Base-by-base conservation (phyloP, 78 protist species). In the Thecamonas trahens region DNA sequence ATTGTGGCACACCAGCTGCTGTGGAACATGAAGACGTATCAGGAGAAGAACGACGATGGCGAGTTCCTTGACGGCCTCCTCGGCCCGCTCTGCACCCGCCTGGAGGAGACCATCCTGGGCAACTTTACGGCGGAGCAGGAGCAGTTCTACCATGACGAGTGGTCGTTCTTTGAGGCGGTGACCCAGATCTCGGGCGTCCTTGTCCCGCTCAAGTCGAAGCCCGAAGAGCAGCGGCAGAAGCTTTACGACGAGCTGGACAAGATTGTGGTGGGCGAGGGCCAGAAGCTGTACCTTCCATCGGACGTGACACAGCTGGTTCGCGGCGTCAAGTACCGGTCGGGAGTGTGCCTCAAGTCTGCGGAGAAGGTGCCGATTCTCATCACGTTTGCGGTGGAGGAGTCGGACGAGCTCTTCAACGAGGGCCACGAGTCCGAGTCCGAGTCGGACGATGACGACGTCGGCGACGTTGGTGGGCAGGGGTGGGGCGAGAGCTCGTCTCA, bases 1-100 rank as follows among this genome's bases (percentile, higher is more conserved):
- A 28, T 80, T 8, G 15, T 89, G 4, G 85, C 92, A 1, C 94
- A 91, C 45, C 93, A 89, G 67, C 67, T 91, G 57, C 35, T 91
- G 54, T 91, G 96, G 96, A 76, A 84, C 42, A 47, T 80, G 28
- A 75, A 69, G 32, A 78, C 93, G 63, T 77, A 85, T 76, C 62
- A 75, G 61, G 75, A 62, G 49, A 22, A 59, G 53, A 80, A 80
- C 29, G 76, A 76, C 29, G 69, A 66, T 20, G 63, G 58, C 8
- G 60, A 57, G 45, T 63, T 64, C 38, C 60, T 57, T 15, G 89
- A 83, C 54, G 67, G 77, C 14, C 60, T 50, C 1, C 65, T 61
- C 29, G 71, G 67, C 44, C 34, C 11, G 7, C 67, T 70, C 26
- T 72, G 74, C 34, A 72, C 67, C 31, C 58, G 59, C 38, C n/a